These are phyloP conservation scores for Candida tetrigidarum DNA, from an alignment of 1,139 yeast species.

Conservation along the genomic window DNA sequence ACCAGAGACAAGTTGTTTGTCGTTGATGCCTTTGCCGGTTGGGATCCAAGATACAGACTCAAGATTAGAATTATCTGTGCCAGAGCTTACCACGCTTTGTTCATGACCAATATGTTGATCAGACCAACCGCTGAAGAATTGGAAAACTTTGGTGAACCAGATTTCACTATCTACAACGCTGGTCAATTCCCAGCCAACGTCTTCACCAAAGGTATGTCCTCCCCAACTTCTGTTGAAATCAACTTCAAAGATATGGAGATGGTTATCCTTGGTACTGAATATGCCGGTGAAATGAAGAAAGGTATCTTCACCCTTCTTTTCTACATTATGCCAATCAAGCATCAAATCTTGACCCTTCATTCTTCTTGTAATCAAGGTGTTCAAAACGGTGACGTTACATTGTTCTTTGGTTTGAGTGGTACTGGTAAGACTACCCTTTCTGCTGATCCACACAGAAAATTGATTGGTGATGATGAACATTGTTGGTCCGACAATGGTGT, in stretches of 20 bases:
- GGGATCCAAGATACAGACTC: constrained; percentile 98
- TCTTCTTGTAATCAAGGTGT: constrained; percentile 94
- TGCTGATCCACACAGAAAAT: constrained; percentile 92
- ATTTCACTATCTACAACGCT: constrained; percentile 97
- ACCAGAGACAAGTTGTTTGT: constrained; percentile 94
- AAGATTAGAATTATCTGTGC: constrained; percentile 98
- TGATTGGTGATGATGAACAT: constrained; percentile 99
- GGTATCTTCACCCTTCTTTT: constrained; percentile 99
- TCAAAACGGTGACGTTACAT: constrained; percentile 77
- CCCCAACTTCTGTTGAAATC: constrained; percentile 93
- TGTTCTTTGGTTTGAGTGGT: constrained; percentile 97
- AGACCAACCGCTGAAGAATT: constrained; percentile 93
- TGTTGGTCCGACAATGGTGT: constrained; percentile 99
- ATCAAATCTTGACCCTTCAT: constrained; percentile 90
- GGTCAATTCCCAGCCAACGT: constrained; percentile 99
- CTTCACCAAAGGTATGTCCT: constrained; percentile 97
- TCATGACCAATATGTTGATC: constrained; percentile 98
- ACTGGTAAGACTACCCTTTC: constrained; percentile 98
- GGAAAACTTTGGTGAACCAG: constrained; percentile 93
- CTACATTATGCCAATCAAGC: constrained; percentile 96
- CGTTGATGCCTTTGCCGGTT: constrained; percentile 97
- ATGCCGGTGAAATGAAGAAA: constrained; percentile 99
- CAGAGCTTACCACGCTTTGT: constrained; percentile 97
- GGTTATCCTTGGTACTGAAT: constrained; percentile 98
- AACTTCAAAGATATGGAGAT: constrained; percentile 98